Evolutionary conservation across 371 early-diverging fungal species (phyloP), one percentile per base, ranked within the genome.

Genomic region (Blastocladiella emersonii): DNA sequence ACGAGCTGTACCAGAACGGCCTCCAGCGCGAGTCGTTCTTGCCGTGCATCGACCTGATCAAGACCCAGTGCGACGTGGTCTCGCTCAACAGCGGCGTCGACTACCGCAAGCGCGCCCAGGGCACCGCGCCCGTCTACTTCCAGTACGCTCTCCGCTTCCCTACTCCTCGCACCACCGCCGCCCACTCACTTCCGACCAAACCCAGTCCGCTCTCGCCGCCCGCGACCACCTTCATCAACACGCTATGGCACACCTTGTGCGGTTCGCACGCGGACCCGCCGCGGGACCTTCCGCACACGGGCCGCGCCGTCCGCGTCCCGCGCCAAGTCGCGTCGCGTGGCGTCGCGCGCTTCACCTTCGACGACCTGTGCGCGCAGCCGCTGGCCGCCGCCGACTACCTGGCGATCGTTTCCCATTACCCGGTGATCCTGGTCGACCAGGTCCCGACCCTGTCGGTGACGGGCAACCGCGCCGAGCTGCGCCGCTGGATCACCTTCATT

Each of bases 401-500:
- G 6, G 86, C 86, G 65, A 67, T 97, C 44, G 82, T 85, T 34
- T 76, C 75, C 61, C 68, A 75, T 32, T 89, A 88, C 70, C 78
- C 86, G 48, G 84, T 85, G 0, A 64, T 97, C 34, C 71, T 97
- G 5, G 66, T 97, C 39, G 85, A 87, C 1, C 85, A 87, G 66
- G 87, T 97, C 37, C 96, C 96, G 87, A 66, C 75, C 41, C 70
- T 80, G 25, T 78, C 77, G 4, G 76, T 83, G 71, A 76, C 78
- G 43, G 83, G 89, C 67, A 8, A 13, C 30, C 80, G 92, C 10
- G 87, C 91, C 63, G 91, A 92, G 69, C 90, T 93, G 1, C 79
- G 96, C 4, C 81, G 96, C 34, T 90, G 95, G 64, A 97, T 97
- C 64, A 95, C 95, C 0, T 72, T 97, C 39, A 79, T 97, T 60